phyloP scores from a whole-genome alignment of 1,284 basidiomycete genomes.

The Peniophora sp. region DNA sequence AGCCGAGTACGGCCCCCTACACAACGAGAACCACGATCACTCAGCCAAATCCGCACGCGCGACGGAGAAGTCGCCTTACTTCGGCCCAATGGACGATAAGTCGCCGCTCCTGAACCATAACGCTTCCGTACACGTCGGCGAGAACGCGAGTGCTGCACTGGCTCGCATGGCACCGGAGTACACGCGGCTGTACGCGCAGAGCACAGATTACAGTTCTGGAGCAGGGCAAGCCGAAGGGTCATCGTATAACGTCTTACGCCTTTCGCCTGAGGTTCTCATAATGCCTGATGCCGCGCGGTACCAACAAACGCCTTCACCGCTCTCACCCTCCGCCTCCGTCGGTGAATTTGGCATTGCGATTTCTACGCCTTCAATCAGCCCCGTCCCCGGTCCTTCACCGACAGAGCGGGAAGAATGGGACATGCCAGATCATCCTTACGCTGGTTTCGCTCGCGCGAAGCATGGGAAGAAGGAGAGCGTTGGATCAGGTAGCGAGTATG shows the following conservation, averaged over 20 bases:
- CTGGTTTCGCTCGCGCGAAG: slow-evolving; percentile 22
- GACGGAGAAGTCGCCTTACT: too few species aligned
- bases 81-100: slow-evolving; percentile 20
- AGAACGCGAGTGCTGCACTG: too few species aligned
- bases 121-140: too few species aligned
- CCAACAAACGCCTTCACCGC: slow-evolving; percentile 19
- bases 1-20: too few species aligned
- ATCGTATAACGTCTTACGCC: too few species aligned
- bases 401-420: slow-evolving; percentile 22
- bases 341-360: slow-evolving; percentile 54
- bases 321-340: slow-evolving; percentile 24
- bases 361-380: slow-evolving; percentile 38
- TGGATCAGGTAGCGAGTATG: slow-evolving; percentile 31
- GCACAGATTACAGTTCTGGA: slow-evolving; percentile 7
- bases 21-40: too few species aligned
- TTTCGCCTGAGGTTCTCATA: neutral
- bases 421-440: slow-evolving; percentile 52
- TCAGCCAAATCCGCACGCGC: too few species aligned
- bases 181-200: too few species aligned
- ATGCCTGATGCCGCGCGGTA: neutral
- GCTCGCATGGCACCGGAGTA: too few species aligned
- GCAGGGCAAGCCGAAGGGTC: slow-evolving; percentile 10
- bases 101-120: slow-evolving; percentile 16
- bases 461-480: slow-evolving; percentile 8
- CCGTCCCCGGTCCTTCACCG: slow-evolving; percentile 21